These are phyloP conservation scores for Tricharina praecox DNA, from an alignment of 495 filamentous ascomycete genomes.

Conservation along the genomic window DNA sequence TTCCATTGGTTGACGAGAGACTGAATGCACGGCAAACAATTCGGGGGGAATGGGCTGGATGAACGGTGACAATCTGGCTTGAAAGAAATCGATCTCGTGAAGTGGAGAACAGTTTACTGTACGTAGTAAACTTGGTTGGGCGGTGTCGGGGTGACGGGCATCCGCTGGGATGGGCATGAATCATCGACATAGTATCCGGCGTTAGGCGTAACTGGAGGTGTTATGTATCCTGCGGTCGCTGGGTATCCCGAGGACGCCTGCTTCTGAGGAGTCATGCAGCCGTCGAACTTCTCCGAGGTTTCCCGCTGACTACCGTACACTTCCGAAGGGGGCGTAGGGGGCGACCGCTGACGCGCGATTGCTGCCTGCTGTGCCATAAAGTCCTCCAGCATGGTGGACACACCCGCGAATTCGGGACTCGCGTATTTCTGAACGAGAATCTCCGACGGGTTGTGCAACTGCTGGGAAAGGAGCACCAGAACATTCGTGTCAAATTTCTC, in stretches of 20 bases:
- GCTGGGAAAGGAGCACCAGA: constrained; percentile 65
- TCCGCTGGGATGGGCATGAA: constrained; percentile 12
- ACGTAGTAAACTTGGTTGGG: constrained; percentile 11
- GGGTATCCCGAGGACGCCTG: constrained; percentile 40
- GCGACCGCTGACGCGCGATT: constrained; percentile 41
- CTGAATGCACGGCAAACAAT: constrained; percentile 12
- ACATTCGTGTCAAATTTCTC: constrained; percentile 62
- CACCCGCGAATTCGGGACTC: constrained; percentile 59
- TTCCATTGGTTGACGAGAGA: too few species aligned
- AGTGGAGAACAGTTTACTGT: too few species aligned
- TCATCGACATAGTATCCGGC: constrained; percentile 42
- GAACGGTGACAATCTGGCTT: too few species aligned
- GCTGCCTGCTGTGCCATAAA: constrained; percentile 75
- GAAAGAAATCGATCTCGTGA: too few species aligned
- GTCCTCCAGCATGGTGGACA: constrained; percentile 62
- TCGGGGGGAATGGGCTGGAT: constrained; percentile 5
- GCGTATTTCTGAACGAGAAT: constrained; percentile 81
- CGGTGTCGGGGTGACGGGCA: constrained; percentile 23
- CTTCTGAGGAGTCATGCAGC: constrained; percentile 74
- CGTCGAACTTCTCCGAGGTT: constrained; percentile 36
- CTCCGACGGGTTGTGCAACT: constrained; percentile 70
- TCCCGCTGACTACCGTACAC: constrained; percentile 33
- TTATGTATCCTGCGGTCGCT: constrained; percentile 68
- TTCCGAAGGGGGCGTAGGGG: constrained; percentile 55
- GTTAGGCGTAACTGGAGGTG: constrained; percentile 92